A percentile compares a stretch with the other conserved stretches of the same genome.
These are phyloP conservation scores for Trichoderma gracile DNA, from an alignment of 2,329 filamentous ascomycete genomes.

Conservation along the genomic window DNA sequence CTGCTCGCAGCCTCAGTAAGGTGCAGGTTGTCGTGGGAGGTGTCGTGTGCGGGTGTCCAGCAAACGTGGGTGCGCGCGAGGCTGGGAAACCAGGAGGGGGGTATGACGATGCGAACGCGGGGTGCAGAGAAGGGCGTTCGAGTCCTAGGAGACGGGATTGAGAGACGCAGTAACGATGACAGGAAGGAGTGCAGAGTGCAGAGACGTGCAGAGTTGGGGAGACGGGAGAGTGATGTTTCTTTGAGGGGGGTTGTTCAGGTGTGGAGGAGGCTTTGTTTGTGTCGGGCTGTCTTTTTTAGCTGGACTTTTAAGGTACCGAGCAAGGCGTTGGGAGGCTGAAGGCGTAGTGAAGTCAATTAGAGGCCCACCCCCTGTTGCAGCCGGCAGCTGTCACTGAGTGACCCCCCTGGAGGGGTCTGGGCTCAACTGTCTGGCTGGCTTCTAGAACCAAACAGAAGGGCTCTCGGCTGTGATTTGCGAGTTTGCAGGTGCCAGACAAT, in stretches of 20 bases:
- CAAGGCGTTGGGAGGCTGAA: constrained; percentile 24
- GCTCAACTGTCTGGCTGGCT: not conserved
- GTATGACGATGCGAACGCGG: constrained; percentile 11
- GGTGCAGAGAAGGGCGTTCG: constrained; percentile 5
- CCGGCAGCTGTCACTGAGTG: constrained; percentile 18
- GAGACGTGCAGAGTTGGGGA: not conserved
- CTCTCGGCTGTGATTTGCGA: constrained; percentile 15
- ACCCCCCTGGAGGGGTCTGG: not conserved
- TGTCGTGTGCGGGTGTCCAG: constrained; percentile 22
- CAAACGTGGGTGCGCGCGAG: constrained; percentile 9
- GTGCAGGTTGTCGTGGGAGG: constrained; percentile 18
- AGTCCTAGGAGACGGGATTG: constrained; percentile 6
- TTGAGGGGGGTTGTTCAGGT: not conserved
- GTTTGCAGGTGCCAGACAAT: not conserved
- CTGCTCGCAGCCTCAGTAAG: not conserved
- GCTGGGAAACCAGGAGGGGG: not conserved
- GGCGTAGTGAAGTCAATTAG: constrained; percentile 25
- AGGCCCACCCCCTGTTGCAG: constrained; percentile 23
- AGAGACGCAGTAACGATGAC: not conserved
- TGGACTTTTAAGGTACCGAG: constrained; percentile 23
- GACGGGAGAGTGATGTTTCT: not conserved
- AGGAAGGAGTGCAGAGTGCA: constrained; percentile 1
- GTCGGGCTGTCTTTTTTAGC: constrained; percentile 24
- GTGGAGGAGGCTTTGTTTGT: constrained; percentile 25
- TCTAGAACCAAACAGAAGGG: constrained; percentile 26